Evolutionary conservation across 345 rosid species (phyloP).

Genomic region (Camelina neglecta): DNA sequence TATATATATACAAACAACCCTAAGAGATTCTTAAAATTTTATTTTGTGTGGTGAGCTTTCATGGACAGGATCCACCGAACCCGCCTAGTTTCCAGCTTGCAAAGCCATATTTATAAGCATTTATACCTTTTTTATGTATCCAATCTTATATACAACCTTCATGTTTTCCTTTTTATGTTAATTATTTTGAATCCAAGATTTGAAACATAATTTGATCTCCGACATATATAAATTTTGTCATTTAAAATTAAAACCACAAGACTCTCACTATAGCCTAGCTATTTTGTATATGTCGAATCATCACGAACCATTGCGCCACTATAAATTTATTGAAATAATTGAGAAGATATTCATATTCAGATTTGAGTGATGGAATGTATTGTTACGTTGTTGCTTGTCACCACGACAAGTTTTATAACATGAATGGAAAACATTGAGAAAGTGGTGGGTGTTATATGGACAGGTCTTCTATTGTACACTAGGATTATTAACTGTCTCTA

Average conservation of each 20-base stretch:
- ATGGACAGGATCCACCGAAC: slow-evolving; percentile 76
- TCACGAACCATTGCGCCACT: neutral
- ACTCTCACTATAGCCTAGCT: neutral
- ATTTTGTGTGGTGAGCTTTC: slow-evolving; percentile 42
- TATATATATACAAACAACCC: slow-evolving; percentile 45
- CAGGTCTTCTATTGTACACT: slow-evolving; percentile 23
- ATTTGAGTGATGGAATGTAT: slow-evolving; percentile 17
- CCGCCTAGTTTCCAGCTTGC: slow-evolving; percentile 71
- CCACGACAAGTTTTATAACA: slow-evolving; percentile 24
- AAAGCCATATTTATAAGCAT: slow-evolving; percentile 39
- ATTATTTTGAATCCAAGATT: neutral
- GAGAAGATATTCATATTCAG: neutral
- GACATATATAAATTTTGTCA: neutral
- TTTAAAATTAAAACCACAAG: neutral
- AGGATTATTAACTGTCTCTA: slow-evolving; percentile 4
- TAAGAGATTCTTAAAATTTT: slow-evolving; percentile 33
- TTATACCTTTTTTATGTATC: neutral
- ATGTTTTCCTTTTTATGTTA: neutral
- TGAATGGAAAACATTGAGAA: slow-evolving; percentile 16
- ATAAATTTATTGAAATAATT: slow-evolving; percentile 4
- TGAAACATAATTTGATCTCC: neutral
- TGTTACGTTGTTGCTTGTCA: slow-evolving; percentile 33
- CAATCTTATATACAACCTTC: slow-evolving; percentile 5
- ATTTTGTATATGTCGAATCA: neutral
- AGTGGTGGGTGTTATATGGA: slow-evolving; percentile 21